phyloP scores from a whole-genome alignment of 202 grass and related monocot genomes.

The Zizania palustris region DNA sequence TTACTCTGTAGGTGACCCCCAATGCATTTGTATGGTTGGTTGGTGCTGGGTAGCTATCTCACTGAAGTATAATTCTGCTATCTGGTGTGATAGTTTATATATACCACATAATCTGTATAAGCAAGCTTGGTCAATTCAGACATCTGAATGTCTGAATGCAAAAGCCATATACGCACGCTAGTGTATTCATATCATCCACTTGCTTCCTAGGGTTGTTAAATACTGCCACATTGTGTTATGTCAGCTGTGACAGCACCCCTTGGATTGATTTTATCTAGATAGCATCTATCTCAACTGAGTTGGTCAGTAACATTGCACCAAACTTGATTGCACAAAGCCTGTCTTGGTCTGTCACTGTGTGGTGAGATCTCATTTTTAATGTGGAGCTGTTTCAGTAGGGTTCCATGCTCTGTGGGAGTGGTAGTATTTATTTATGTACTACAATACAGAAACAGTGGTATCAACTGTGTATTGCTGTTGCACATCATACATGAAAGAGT shows the following conservation, averaged over 20 bases:
- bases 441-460: conserved; percentile 27
- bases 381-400: conserved; percentile 28
- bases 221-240: conserved; percentile 29
- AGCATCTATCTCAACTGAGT: conserved; percentile 45
- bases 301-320: conserved; percentile 38
- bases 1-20: not conserved
- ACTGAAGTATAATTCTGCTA: conserved; percentile 28
- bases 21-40: conserved; percentile 37
- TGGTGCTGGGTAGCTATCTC: conserved; percentile 50
- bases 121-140: conserved; percentile 27
- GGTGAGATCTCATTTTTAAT: conserved; percentile 44
- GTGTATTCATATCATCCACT: conserved; percentile 30
- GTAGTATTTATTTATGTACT: conserved; percentile 9
- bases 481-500: conserved; percentile 23
- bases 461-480: conserved; percentile 5
- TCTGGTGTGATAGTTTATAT: conserved; percentile 27
- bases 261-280: conserved; percentile 31
- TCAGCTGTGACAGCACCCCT: conserved; percentile 46
- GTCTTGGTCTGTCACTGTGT: conserved; percentile 31
- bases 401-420: conserved; percentile 29
- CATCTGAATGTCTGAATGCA: conserved; percentile 29
- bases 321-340: conserved; percentile 34
- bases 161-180: conserved; percentile 12
- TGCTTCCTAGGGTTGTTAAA: conserved; percentile 42
- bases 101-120: conserved; percentile 20